Evolutionary conservation across 2,329 filamentous ascomycete species (phyloP).

Genomic region (Plectosphaerella plurivora): DNA sequence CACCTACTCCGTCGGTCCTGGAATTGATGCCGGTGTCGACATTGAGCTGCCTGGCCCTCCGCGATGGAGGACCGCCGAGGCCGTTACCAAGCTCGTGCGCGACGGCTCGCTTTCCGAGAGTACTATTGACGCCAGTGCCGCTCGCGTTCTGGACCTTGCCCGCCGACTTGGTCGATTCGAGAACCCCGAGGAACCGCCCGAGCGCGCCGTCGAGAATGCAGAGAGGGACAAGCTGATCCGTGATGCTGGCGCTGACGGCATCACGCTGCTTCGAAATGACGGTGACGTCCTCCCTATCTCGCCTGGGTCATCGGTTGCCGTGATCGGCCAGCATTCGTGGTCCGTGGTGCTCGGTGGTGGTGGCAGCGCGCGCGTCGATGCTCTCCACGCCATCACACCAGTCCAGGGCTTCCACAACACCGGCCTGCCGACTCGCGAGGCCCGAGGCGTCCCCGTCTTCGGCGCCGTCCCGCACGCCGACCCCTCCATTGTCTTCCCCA

Average conservation of each 20-base stretch:
- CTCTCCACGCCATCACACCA: background rate
- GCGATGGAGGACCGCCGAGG: conserved; percentile 20
- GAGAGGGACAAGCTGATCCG: conserved; percentile 52
- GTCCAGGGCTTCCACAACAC: background rate
- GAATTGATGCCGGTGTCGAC: conserved; percentile 47
- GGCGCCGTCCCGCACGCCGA: background rate
- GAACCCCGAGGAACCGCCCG: conserved; percentile 38
- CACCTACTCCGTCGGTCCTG: conserved; percentile 48
- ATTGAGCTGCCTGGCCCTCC: conserved; percentile 57
- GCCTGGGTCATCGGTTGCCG: conserved; percentile 12
- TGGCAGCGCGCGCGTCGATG: background rate
- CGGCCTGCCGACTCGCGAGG: background rate
- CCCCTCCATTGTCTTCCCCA: background rate
- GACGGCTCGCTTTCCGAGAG: background rate
- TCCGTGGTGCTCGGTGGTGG: background rate
- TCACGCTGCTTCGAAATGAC: conserved; percentile 74
- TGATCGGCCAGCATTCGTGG: background rate
- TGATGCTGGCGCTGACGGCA: conserved; percentile 61
- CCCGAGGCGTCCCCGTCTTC: background rate
- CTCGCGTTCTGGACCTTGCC: conserved; percentile 52
- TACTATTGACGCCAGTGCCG: conserved; percentile 48
- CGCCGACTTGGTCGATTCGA: conserved; percentile 52
- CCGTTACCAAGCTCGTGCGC: background rate
- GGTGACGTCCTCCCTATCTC: conserved; percentile 56
- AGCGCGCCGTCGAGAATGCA: background rate